A percentile compares a stretch with the other conserved stretches of the same genome.
Conservation (phyloP, 129 eudicot genomes). For the Arctium lappa region DNA sequence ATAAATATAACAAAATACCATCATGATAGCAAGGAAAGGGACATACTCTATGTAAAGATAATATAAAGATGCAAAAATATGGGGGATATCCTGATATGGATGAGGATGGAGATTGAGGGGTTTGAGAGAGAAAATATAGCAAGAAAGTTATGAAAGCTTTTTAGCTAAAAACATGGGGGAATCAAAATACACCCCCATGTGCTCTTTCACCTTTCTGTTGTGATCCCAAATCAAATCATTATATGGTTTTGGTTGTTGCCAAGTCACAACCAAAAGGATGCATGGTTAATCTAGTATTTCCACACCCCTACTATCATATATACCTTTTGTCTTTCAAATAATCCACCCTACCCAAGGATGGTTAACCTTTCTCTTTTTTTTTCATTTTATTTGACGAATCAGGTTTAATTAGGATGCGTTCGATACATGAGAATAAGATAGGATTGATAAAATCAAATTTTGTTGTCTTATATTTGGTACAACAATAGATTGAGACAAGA, state of each 20-base stretch:
- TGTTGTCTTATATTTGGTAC: too few relatives aligned
- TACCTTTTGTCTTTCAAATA: background rate
- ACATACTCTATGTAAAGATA: background rate
- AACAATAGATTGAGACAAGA: too few relatives aligned
- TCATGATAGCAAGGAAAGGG: background rate
- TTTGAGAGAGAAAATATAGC: background rate
- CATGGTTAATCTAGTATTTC: background rate
- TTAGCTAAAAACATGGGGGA: slow-evolving; percentile 16
- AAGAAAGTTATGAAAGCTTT: background rate
- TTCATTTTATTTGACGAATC: background rate
- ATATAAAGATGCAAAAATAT: background rate
- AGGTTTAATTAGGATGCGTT: too few relatives aligned
- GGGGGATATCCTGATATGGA: background rate
- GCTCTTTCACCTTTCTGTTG: slow-evolving; percentile 19
- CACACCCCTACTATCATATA: background rate
- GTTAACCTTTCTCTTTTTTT: background rate
- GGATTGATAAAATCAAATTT: too few relatives aligned
- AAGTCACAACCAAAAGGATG: background rate
- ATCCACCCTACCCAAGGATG: background rate
- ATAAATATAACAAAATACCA: background rate
- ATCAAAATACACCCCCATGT: slow-evolving; percentile 7
- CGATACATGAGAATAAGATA: background rate
- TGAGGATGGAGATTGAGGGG: background rate
- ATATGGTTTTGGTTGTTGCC: background rate
- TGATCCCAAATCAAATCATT: slow-evolving; percentile 18